Evolutionary conservation across 169 alveolate genomes (phyloP).

Genomic region (Cryptosporidium xiaoi): DNA sequence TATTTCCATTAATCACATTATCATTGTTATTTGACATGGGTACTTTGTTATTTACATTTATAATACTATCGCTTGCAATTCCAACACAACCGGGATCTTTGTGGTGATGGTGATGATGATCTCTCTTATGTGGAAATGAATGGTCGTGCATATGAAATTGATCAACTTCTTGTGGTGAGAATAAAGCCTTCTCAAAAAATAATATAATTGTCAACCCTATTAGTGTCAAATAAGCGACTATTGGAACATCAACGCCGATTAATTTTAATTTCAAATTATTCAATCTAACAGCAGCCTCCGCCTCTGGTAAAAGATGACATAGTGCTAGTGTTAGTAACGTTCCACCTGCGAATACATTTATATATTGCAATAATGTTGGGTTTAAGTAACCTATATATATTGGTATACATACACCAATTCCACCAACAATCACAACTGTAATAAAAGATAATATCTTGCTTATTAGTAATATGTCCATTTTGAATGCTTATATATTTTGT

Average conservation of each 20-base stretch:
- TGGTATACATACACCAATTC: conserved; percentile 67
- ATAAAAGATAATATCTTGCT: conserved; percentile 60
- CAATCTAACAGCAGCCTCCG: conserved; percentile 36
- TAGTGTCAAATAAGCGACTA: conserved; percentile 60
- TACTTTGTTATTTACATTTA: neutral
- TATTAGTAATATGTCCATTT: conserved; percentile 34
- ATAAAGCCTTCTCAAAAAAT: conserved; percentile 59
- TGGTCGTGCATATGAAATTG: conserved; percentile 75
- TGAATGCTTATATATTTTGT: neutral
- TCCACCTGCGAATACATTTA: conserved; percentile 72
- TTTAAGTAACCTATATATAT: conserved; percentile 59
- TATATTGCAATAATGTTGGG: conserved; percentile 61
- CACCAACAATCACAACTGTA: conserved; percentile 32
- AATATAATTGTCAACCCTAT: conserved; percentile 56
- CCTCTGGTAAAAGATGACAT: conserved; percentile 67
- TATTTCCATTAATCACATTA: neutral
- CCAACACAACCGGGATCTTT: conserved; percentile 74
- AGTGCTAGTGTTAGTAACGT: conserved; percentile 54
- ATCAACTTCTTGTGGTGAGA: conserved; percentile 54
- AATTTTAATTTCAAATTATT: conserved; percentile 8
- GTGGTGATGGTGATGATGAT: conserved; percentile 74
- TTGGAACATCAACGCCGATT: conserved; percentile 44
- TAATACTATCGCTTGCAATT: neutral
- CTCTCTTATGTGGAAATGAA: conserved; percentile 70
- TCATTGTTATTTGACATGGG: neutral